phyloP scores from a whole-genome alignment of 2,329 filamentous ascomycete genomes.

The Talaromyces sp. region DNA sequence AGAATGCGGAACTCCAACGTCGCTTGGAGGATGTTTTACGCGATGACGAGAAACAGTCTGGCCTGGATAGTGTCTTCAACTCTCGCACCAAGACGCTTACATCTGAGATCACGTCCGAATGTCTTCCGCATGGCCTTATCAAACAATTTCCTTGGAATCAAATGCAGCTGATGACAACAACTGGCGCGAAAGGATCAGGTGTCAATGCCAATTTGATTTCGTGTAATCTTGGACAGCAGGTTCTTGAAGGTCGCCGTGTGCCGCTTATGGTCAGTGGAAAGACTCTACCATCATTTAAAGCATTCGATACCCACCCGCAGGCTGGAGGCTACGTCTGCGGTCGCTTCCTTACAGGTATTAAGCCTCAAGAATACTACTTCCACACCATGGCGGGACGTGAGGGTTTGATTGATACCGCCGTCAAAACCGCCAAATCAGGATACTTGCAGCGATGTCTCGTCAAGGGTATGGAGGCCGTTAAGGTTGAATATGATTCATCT shows the following conservation, averaged over 20 bases:
- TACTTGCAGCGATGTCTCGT: slow-evolving; percentile 96
- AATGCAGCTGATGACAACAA: slow-evolving; percentile 98
- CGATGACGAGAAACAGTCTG: slow-evolving; percentile 85
- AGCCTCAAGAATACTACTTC: slow-evolving; percentile 98
- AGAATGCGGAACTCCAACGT: slow-evolving; percentile 65
- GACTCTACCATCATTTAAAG: slow-evolving; percentile 86
- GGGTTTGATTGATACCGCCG: slow-evolving; percentile 96
- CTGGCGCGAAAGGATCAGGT: slow-evolving; percentile 84
- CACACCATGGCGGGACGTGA: slow-evolving; percentile 99
- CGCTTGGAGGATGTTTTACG: slow-evolving; percentile 85
- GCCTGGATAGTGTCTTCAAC: slow-evolving; percentile 85
- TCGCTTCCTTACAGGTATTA: slow-evolving; percentile 95
- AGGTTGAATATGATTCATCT: slow-evolving; percentile 87
- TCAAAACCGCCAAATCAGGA: slow-evolving; percentile 95
- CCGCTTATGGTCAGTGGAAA: slow-evolving; percentile 98
- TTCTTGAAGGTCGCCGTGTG: slow-evolving; percentile 89
- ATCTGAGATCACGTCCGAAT: slow-evolving; percentile 68
- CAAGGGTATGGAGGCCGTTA: slow-evolving; percentile 95
- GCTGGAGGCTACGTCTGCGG: slow-evolving; percentile 92
- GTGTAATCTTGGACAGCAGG: slow-evolving; percentile 94
- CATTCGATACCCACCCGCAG: slow-evolving; percentile 81
- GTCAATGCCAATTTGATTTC: slow-evolving; percentile 98
- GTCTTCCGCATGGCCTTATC: slow-evolving; percentile 74
- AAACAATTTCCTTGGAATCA: slow-evolving; percentile 96
- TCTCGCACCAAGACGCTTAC: slow-evolving; percentile 65